Percentiles rank a stretch among this genome's conserved stretches.
These are phyloP conservation scores for Delonix regia DNA, from an alignment of 306 rosid genomes.

Conservation along the genomic window DNA sequence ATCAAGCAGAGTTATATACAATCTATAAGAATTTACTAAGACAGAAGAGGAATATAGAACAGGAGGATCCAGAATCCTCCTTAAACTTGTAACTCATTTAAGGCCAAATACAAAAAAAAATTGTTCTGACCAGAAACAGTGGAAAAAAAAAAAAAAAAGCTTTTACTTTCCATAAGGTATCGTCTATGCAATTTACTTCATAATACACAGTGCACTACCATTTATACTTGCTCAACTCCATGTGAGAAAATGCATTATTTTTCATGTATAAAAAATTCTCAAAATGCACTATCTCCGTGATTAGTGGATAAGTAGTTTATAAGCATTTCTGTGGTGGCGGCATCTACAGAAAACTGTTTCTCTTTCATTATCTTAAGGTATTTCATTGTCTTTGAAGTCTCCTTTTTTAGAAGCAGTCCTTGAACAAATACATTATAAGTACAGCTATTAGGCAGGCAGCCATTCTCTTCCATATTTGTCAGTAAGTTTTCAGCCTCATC, in stretches of 20 bases:
- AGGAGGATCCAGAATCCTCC: neutral
- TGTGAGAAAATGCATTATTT: conserved; percentile 44
- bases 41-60: neutral
- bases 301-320: neutral
- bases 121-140: too few species aligned
- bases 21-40: neutral
- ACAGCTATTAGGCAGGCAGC: neutral
- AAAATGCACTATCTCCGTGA: neutral
- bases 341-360: neutral
- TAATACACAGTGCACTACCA: conserved; percentile 25
- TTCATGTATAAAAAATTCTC: neutral
- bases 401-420: neutral
- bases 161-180: neutral
- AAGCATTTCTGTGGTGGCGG: neutral
- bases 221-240: conserved; percentile 74
- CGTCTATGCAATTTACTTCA: conserved; percentile 17
- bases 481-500: neutral
- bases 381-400: neutral
- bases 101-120: neutral
- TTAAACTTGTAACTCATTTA: neutral
- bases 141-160: neutral
- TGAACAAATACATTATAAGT: neutral
- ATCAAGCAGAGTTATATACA: neutral
- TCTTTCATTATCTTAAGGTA: neutral
- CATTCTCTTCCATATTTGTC: neutral